Evolutionary conservation across 768 basidiomycete species (phyloP), one percentile per base, ranked within the genome.

Genomic region (Podaxis sp.): DNA sequence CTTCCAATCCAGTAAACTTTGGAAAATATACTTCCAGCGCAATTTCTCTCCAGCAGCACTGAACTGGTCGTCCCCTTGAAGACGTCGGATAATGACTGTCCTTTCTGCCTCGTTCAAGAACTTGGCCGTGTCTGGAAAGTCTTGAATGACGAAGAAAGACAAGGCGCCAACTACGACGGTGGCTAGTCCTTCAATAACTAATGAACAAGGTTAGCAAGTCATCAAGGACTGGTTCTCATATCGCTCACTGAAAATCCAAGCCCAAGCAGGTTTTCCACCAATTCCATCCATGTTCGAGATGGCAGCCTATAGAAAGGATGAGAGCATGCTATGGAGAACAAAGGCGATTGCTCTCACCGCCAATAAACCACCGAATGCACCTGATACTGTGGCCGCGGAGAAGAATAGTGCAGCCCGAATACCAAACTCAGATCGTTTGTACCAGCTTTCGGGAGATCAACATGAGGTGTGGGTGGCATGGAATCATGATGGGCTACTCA

Each of bases 51-150:
- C 90, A 4, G 82, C 88, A 2, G 90, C 89, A 70, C 87, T 89
- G 73, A 87, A 87, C 70, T 90, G 87, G 65, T 85, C 80, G 69
- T 91, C 88, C 12, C 73, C 69, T 70, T 91, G 87, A 38, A 93
- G 76, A 20, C 89, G 78, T 24, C 85, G 81, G 58, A 91, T 79
- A 56, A 90, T 81, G 20, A 87, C 78, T 7, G 85, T 86, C 33
- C 88, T 79, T 73, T 93, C 91, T 2, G 76, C 81, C 66, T 89
- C 87, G n/a, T 80, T 82, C 5, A 93, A 78, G 77, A 92, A 93
- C 66, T 82, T 88, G 28, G 90, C 91, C 0, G 85, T 89, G 67
- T 93, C 89, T 2, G 91, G 91, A 74, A 93, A 93, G 70, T 93
- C 91, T 67, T 91, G 86, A 63, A 93, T 84, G 69, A 93, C 84